Conservation (phyloP, 2,329 filamentous ascomycete genomes). For the Pseudopithomyces chartarum region DNA sequence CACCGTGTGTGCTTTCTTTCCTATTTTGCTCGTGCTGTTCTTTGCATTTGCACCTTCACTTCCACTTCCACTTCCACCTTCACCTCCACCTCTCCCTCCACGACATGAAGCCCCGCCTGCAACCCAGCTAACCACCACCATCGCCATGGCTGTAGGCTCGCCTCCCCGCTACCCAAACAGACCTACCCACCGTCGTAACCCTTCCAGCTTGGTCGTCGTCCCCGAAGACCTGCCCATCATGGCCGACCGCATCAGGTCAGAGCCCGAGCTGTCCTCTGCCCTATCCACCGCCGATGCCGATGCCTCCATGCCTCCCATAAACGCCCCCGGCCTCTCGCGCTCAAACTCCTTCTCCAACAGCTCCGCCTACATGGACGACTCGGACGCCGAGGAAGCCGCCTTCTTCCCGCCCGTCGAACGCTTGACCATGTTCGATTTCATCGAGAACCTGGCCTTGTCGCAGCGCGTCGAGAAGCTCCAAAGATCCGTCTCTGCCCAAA, state of each 20-base stretch:
- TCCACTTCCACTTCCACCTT: not conserved
- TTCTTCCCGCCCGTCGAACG: constrained; percentile 83
- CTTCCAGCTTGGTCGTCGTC: constrained; percentile 35
- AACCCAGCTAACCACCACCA: constrained; percentile 28
- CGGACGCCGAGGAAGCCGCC: constrained; percentile 70
- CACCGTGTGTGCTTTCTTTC: constrained; percentile 4
- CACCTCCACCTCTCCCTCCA: not conserved
- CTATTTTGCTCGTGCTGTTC: not conserved
- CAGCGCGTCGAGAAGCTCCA: constrained; percentile 92
- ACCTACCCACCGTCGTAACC: constrained; percentile 34
- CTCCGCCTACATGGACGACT: constrained; percentile 82
- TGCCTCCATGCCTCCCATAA: constrained; percentile 48
- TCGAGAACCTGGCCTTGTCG: constrained; percentile 89
- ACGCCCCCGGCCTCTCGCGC: constrained; percentile 68
- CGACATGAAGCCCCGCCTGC: constrained; percentile 13
- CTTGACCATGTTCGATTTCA: constrained; percentile 86
- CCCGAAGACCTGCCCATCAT: constrained; percentile 38
- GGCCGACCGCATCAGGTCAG: constrained; percentile 32
- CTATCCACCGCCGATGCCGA: constrained; percentile 45
- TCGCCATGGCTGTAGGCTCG: constrained; percentile 38
- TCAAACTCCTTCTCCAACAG: constrained; percentile 82
- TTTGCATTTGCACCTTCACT: not conserved
- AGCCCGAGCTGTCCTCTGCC: constrained; percentile 39
- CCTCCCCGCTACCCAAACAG: constrained; percentile 28
- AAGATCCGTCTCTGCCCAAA: constrained; percentile 79